Evolutionary conservation across 176 grass and related monocot species (phyloP), one percentile per base, ranked within the genome.

Genomic region (Rhipidocladum racemiflorum): DNA sequence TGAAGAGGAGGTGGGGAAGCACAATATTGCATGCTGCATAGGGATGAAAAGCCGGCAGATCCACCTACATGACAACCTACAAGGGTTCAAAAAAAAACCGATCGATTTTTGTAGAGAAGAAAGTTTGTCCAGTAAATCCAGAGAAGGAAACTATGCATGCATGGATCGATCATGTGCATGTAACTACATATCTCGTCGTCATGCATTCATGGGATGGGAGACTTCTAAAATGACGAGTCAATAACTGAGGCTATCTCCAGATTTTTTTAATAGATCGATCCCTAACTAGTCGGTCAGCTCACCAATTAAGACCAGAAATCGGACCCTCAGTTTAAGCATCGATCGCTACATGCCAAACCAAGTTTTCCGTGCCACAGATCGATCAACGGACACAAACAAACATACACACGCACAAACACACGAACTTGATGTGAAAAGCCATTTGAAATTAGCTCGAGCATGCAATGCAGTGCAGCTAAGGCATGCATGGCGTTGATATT

Each of bases 281-380:
- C 21, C 53, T 25, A 53, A 4, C 63, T 62, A 79, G 46, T 42
- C 82, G 30, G 71, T 63, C 76, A 74, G 63, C 24, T 32, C 62
- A 68, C 70, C 87, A 81, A 70, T 76, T 53, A 39, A 30, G 24
- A 35, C 82, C 24, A 11, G 5, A 68, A 85, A 25, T 28, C 15
- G 17, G 53, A 40, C 61, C 29, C 49, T 74, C 42, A 12, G 60
- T 51, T 50, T 30, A 10, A 53, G 70, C 40, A 43, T 16, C 63
- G 71, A 43, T 16, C 63, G 71, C 71, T 76, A 77, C 40, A 21
- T 48, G 64, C 71, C 83, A 85, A 85, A 71, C 23, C 42, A 76
- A 32, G 77, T 11, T 89, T 89, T 89, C 83, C 63, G 87, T 81
- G 83, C 87, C 77, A 35, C 54, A 55, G 87, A 80, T 75, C 76